These are phyloP conservation scores for Chrysoporthe austroafricana DNA, from an alignment of 2,329 filamentous ascomycete genomes.

Conservation along the genomic window DNA sequence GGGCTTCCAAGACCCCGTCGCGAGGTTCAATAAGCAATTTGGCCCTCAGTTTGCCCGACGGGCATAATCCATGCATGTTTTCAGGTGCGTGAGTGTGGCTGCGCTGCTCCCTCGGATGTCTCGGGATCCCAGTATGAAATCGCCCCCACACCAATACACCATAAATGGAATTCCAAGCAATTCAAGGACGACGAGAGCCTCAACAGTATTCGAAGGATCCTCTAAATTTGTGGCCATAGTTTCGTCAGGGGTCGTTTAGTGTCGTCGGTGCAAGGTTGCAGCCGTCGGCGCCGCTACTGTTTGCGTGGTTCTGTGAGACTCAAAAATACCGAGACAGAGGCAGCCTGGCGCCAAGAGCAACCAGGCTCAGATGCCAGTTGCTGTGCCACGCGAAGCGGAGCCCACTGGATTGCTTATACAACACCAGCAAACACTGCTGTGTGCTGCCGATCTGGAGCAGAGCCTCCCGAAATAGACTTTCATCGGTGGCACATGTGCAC, in stretches of 20 bases:
- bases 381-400: slow-evolving; percentile 2
- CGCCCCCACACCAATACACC: neutral
- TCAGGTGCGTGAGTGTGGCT: neutral
- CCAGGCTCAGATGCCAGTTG: neutral
- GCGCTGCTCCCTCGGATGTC: neutral
- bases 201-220: neutral
- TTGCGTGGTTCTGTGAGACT: neutral
- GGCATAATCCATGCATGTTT: neutral
- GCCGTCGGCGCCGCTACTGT: neutral
- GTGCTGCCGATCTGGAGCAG: neutral
- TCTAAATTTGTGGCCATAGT: neutral
- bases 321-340: neutral
- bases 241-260: neutral
- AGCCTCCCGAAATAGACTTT: neutral
- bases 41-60: too few relatives aligned
- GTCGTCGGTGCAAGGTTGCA: neutral
- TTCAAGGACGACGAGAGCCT: neutral
- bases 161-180: neutral
- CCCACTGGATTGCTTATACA: neutral
- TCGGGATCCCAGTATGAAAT: too few relatives aligned
- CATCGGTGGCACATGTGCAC: neutral
- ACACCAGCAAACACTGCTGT: neutral
- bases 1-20: neutral
- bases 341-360: neutral
- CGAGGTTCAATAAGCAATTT: neutral